Conservation (phyloP, 768 basidiomycete species). For the Leccinum broughii region DNA sequence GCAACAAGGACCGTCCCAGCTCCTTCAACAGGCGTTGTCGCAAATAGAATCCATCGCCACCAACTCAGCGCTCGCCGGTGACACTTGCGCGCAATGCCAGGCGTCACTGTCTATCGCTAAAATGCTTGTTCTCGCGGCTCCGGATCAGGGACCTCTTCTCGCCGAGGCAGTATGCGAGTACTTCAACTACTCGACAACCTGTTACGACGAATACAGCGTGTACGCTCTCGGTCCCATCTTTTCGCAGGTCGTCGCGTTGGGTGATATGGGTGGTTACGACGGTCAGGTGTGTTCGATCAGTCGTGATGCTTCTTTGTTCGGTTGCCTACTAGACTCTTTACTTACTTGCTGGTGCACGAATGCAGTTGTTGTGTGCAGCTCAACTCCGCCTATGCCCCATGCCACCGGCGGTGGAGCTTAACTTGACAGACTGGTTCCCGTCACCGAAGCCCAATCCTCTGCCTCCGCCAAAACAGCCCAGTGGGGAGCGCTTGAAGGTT, state of each 20-base stretch:
- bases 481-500: constrained; percentile 48
- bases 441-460: constrained; percentile 51
- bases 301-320: neutral
- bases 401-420: constrained; percentile 39
- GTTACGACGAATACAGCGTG: constrained; percentile 35
- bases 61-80: constrained; percentile 38
- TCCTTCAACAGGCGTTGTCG: constrained; percentile 39
- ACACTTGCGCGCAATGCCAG: constrained; percentile 42
- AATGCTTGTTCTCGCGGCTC: constrained; percentile 44
- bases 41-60: constrained; percentile 41
- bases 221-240: constrained; percentile 43
- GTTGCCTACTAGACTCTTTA: neutral
- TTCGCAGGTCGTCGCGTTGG: constrained; percentile 49
- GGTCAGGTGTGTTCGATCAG: constrained; percentile 40
- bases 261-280: constrained; percentile 48
- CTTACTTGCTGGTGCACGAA: neutral
- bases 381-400: constrained; percentile 39
- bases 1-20: constrained; percentile 31
- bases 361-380: constrained; percentile 37
- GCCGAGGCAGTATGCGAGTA: constrained; percentile 43
- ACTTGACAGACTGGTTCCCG: constrained; percentile 50
- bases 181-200: constrained; percentile 40
- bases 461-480: constrained; percentile 41
- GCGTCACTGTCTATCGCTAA: constrained; percentile 41
- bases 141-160: constrained; percentile 43